These are phyloP conservation scores for Plantago coronopus DNA, from an alignment of 305 asterid species.

Conservation along the genomic window DNA sequence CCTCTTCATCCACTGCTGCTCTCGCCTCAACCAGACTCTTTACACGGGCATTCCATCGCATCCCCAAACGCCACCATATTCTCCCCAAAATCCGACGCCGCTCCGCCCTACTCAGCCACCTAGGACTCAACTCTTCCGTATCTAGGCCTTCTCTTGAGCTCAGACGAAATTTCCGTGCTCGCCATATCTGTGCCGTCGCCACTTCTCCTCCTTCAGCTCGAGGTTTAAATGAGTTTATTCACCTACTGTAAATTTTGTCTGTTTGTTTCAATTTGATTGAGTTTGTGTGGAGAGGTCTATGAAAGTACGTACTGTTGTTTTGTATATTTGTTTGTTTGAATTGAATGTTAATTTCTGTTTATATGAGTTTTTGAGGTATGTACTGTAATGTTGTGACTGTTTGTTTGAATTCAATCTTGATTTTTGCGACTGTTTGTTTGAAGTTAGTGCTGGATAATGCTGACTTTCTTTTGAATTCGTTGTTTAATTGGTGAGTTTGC, in stretches of 20 bases:
- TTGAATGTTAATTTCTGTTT: neutral
- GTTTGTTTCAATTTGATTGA: neutral
- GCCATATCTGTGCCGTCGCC: constrained; percentile 61
- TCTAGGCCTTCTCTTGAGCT: constrained; percentile 39
- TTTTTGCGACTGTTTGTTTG: neutral
- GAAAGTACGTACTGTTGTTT: too few species aligned
- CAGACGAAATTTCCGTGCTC: constrained; percentile 39
- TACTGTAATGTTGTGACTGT: neutral
- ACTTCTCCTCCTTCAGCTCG: constrained; percentile 58
- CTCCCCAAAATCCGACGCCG: constrained; percentile 40
- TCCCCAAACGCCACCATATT: constrained; percentile 47
- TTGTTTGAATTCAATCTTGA: too few species aligned
- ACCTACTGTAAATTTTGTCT: too few species aligned
- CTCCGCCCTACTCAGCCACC: constrained; percentile 43
- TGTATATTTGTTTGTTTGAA: neutral
- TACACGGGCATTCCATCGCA: constrained; percentile 56
- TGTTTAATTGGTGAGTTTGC: neutral
- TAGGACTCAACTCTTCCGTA: constrained; percentile 38
- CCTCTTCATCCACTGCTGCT: constrained; percentile 39
- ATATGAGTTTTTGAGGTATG: neutral
- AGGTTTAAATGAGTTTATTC: constrained; percentile 30
- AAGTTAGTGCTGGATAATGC: constrained; percentile 9
- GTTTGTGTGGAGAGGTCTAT: too few species aligned
- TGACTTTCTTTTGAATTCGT: neutral
- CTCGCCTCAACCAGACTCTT: constrained; percentile 55